These are phyloP conservation scores for Musa itinerans DNA, from an alignment of 176 grass and related monocot species.

Conservation along the genomic window DNA sequence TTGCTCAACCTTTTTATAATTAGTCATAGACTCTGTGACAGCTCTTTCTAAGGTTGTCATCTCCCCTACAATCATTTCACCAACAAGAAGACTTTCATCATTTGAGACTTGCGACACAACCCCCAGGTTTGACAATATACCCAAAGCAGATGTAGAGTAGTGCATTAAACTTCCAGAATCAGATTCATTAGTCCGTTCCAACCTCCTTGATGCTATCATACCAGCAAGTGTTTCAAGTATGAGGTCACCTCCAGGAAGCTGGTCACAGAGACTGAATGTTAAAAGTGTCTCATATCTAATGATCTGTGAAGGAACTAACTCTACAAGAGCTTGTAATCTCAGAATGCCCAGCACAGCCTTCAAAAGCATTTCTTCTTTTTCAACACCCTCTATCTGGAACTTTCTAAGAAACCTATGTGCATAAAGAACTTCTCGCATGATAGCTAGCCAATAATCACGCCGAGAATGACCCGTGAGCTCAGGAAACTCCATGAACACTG, in stretches of 20 bases:
- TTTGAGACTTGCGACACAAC: slow-evolving; percentile 46
- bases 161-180: slow-evolving; percentile 30
- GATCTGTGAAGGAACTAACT: slow-evolving; percentile 37
- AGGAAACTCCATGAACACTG: slow-evolving; percentile 81
- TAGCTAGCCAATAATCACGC: slow-evolving; percentile 85
- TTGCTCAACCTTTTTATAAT: slow-evolving; percentile 78
- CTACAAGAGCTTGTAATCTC: slow-evolving; percentile 72
- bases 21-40: slow-evolving; percentile 54
- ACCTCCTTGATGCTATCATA: slow-evolving; percentile 36
- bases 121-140: slow-evolving; percentile 70
- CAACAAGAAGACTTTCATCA: slow-evolving; percentile 55
- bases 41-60: slow-evolving; percentile 70
- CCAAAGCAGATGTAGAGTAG: slow-evolving; percentile 50
- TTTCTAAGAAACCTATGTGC: slow-evolving; percentile 71
- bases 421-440: slow-evolving; percentile 69
- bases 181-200: slow-evolving; percentile 32
- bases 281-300: slow-evolving; percentile 56
- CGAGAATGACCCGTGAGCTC: slow-evolving; percentile 82
- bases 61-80: slow-evolving; percentile 75
- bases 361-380: slow-evolving; percentile 65
- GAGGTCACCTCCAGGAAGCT: slow-evolving; percentile 86
- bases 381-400: slow-evolving; percentile 47
- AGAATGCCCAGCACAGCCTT: slow-evolving; percentile 63
- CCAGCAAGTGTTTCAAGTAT: slow-evolving; percentile 74
- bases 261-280: slow-evolving; percentile 86